Percentiles rank a stretch among this genome's conserved stretches.
phyloP scores from a whole-genome alignment of 495 filamentous ascomycete genomes.

The Penicillium desertorum region DNA sequence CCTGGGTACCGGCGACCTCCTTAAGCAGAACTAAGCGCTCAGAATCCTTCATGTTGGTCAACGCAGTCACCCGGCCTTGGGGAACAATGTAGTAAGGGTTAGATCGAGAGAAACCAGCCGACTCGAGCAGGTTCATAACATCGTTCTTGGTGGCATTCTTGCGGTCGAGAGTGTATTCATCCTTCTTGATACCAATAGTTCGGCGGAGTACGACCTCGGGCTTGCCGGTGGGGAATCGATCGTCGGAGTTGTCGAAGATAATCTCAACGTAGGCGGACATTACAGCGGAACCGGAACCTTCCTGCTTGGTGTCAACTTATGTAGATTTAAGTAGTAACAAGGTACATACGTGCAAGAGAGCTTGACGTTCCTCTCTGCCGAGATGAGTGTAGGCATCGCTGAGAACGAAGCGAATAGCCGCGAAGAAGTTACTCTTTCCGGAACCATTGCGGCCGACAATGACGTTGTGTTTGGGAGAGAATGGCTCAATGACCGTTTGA shows the following conservation, averaged over 20 bases:
- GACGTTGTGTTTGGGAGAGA: constrained; percentile 96
- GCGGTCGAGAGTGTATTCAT: constrained; percentile 94
- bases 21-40: constrained; percentile 88
- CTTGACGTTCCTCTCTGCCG: constrained; percentile 92
- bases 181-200: constrained; percentile 96
- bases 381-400: constrained; percentile 97
- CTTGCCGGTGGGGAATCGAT: constrained; percentile 92
- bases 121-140: constrained; percentile 93
- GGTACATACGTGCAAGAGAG: constrained; percentile 72
- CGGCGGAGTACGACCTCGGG: constrained; percentile 85
- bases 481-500: constrained; percentile 97
- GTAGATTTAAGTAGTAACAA: background rate
- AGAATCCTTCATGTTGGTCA: constrained; percentile 98
- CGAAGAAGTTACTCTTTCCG: constrained; percentile 99
- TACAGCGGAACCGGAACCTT: constrained; percentile 94
- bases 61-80: constrained; percentile 89
- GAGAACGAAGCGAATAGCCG: constrained; percentile 96
- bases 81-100: constrained; percentile 99
- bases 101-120: constrained; percentile 91
- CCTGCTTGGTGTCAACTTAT: constrained; percentile 47
- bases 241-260: constrained; percentile 96
- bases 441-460: constrained; percentile 99
- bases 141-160: constrained; percentile 95
- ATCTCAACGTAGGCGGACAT: constrained; percentile 99
- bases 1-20: constrained; percentile 94